Conservation (phyloP, 1,139 yeast species). For the Arxiozyma heterogenica region DNA sequence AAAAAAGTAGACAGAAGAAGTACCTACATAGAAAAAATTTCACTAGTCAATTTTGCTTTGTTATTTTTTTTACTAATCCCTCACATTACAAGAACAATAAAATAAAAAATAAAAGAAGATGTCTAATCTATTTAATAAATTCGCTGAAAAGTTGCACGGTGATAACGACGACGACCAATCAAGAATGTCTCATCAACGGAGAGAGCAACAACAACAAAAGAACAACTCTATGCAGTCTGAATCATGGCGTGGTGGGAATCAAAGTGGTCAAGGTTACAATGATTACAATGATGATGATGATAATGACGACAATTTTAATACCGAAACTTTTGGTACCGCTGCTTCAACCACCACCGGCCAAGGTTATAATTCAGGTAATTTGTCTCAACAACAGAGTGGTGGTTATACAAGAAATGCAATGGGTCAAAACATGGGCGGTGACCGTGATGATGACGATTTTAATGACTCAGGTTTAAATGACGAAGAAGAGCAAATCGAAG, state of each 20-base stretch:
- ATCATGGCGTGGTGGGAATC: constrained; percentile 8
- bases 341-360: not conserved
- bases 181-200: constrained; percentile 7
- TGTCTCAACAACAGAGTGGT: constrained; percentile 2
- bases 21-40: no score
- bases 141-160: constrained; percentile 22
- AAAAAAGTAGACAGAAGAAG: no score
- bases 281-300: no score
- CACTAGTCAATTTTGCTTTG: no score
- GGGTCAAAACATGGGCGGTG: constrained; percentile 1
- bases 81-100: no score
- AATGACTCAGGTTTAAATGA: constrained; percentile 2
- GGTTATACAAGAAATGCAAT: not conserved
- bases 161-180: constrained; percentile 13
- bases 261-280: constrained; percentile 3
- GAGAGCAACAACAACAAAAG: constrained; percentile 3
- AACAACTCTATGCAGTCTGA: constrained; percentile 6
- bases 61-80: no score
- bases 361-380: not conserved
- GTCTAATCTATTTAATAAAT: constrained; percentile 23
- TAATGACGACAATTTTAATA: constrained; percentile 3
- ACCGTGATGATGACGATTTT: not conserved
- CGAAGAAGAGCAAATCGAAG: constrained; percentile 1
- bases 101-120: constrained; percentile 5
- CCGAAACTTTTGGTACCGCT: not conserved